Evolutionary conservation across 2,329 filamentous ascomycete species (phyloP).

Genomic region (Botryotinia convoluta): DNA sequence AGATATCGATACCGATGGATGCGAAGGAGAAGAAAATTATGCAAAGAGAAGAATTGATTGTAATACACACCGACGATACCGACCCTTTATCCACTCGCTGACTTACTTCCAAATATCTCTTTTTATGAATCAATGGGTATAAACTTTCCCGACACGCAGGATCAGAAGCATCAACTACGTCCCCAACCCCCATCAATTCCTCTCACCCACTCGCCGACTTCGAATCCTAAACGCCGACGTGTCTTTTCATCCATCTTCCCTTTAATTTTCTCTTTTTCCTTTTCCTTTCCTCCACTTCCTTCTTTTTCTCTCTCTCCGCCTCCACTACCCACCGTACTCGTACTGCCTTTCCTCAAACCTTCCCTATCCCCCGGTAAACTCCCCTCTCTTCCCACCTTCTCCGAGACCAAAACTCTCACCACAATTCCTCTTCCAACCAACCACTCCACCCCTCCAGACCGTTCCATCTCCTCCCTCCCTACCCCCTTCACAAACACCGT

Average conservation of each 20-base stretch:
- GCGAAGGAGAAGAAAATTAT: background rate
- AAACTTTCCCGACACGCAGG: background rate
- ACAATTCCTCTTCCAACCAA: conserved; percentile 52
- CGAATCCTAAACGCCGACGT: conserved; percentile 75
- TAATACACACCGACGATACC: background rate
- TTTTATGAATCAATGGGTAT: conserved; percentile 5
- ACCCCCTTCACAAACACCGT: conserved; percentile 61
- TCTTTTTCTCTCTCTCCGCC: background rate
- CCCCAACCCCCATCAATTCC: conserved; percentile 30
- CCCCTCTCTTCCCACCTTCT: conserved; percentile 53
- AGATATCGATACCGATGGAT: background rate
- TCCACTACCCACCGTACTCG: conserved; percentile 20
- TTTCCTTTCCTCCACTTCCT: background rate
- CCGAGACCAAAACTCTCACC: conserved; percentile 46
- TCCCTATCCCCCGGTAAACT: conserved; percentile 77
- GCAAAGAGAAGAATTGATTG: background rate
- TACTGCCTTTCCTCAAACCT: conserved; percentile 53
- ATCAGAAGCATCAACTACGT: conserved; percentile 1
- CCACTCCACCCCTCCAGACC: conserved; percentile 55
- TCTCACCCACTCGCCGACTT: conserved; percentile 77
- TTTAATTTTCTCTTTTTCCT: conserved; percentile 9
- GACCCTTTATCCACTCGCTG: background rate
- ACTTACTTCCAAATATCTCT: background rate
- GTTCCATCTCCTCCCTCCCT: conserved; percentile 39
- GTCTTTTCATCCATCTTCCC: conserved; percentile 62